phyloP scores from a whole-genome alignment of 2,329 filamentous ascomycete species.

The Pseudocercospora macadamiae region DNA sequence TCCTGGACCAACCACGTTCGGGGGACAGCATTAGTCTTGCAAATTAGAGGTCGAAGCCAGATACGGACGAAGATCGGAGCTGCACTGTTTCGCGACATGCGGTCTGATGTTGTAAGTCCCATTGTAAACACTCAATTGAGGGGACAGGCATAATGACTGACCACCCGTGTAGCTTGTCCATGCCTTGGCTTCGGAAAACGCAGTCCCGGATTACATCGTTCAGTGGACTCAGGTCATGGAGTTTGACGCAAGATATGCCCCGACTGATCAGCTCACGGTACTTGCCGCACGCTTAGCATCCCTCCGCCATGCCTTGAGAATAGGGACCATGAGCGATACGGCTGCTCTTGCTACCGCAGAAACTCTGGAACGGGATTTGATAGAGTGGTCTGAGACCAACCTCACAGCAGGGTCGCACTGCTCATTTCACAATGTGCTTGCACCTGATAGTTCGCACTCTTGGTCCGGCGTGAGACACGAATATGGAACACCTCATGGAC shows the following conservation, averaged over 20 bases:
- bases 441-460: slow-evolving; percentile 9
- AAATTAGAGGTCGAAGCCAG: slow-evolving; percentile 20
- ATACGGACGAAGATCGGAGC: slow-evolving; percentile 13
- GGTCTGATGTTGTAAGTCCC: slow-evolving; percentile 21
- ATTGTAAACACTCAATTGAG: too few species aligned
- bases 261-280: slow-evolving; percentile 17
- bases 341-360: slow-evolving; percentile 8
- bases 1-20: slow-evolving; percentile 21
- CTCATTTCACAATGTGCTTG: slow-evolving; percentile 12
- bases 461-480: slow-evolving; percentile 22
- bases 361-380: slow-evolving; percentile 18
- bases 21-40: slow-evolving; percentile 16
- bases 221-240: slow-evolving; percentile 22
- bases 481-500: slow-evolving; percentile 11
- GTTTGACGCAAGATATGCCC: slow-evolving; percentile 14
- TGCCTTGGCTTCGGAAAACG: slow-evolving; percentile 14
- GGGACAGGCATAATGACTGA: slow-evolving; percentile 1
- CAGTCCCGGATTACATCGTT: slow-evolving; percentile 19
- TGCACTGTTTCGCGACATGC: slow-evolving; percentile 22
- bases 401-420: slow-evolving; percentile 10
- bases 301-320: slow-evolving; percentile 12
- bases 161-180: slow-evolving; percentile 9
- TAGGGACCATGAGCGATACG: slow-evolving; percentile 14
- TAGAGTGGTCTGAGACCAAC: slow-evolving; percentile 20
- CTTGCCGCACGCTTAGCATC: slow-evolving; percentile 15